A percentile compares a stretch with the other conserved stretches of the same genome.
Conservation (phyloP, 2,329 filamentous ascomycete species). For the Elsinoe perseae region DNA sequence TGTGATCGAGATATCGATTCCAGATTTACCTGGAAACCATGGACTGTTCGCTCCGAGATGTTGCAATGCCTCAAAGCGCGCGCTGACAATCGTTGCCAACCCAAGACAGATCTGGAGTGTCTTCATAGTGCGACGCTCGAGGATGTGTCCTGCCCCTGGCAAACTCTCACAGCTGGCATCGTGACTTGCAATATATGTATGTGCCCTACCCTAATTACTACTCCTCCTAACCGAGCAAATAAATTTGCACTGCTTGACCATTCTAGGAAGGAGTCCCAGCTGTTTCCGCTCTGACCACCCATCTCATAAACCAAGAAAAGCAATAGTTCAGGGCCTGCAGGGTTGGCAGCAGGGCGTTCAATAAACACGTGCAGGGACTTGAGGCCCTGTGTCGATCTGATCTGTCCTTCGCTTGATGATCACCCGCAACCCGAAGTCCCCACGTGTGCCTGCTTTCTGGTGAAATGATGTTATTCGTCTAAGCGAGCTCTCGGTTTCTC, state of each 20-base stretch:
- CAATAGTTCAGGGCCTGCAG: neutral
- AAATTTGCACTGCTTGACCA: neutral
- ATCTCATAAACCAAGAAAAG: neutral
- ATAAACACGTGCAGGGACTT: slow-evolving; percentile 7
- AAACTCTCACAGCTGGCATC: neutral
- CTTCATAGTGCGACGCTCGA: neutral
- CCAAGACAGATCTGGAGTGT: neutral
- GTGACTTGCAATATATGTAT: neutral
- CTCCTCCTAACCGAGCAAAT: neutral
- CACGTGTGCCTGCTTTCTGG: slow-evolving; percentile 1
- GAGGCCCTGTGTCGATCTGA: slow-evolving; percentile 7
- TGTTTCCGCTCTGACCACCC: neutral
- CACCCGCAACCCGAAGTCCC: neutral
- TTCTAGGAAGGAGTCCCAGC: neutral
- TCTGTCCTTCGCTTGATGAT: slow-evolving; percentile 5
- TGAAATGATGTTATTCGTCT: neutral
- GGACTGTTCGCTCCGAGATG: slow-evolving; percentile 36
- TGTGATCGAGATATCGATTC: neutral
- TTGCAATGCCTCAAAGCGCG: slow-evolving; percentile 17
- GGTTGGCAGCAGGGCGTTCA: neutral
- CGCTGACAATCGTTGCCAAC: neutral
- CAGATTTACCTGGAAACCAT: slow-evolving; percentile 25
- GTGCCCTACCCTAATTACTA: neutral
- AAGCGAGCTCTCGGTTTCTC: neutral
- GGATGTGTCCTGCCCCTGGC: neutral